A percentile compares a stretch with the other conserved stretches of the same genome.
Conservation (phyloP, 139 green algal species). For the Asterochloris erici region DNA sequence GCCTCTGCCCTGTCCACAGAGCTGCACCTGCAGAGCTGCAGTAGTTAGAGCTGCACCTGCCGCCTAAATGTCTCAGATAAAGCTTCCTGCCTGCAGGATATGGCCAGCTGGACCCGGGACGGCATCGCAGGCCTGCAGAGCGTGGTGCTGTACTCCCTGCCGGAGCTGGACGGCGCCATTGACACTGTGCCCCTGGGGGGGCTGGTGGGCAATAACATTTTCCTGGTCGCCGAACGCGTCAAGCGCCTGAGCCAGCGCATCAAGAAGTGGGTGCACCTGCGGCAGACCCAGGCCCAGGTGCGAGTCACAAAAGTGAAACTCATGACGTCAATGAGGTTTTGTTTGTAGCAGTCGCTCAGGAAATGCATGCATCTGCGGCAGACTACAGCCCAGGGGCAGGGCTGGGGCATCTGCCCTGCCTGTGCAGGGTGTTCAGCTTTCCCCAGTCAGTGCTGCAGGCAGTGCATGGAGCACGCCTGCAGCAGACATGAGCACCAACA, state of each 20-base stretch:
- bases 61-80: neutral
- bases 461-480: no score
- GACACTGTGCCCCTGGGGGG: slow-evolving; percentile 88
- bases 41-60: neutral
- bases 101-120: slow-evolving; percentile 72
- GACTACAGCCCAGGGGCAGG: no score
- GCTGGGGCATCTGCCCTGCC: no score
- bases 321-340: neutral
- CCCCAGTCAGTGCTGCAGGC: no score
- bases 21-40: neutral
- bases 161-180: slow-evolving; percentile 95
- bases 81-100: slow-evolving; percentile 47
- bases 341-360: no score
- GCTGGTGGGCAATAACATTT: slow-evolving; percentile 92
- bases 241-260: slow-evolving; percentile 64
- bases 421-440: no score
- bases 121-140: slow-evolving; percentile 86
- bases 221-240: slow-evolving; percentile 84
- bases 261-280: slow-evolving; percentile 69
- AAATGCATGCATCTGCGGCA: no score
- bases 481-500: no score
- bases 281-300: slow-evolving; percentile 28
- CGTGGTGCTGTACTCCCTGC: slow-evolving; percentile 94
- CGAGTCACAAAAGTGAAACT: neutral
- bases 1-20: neutral